These are phyloP conservation scores for Lentinula sp. DNA, from an alignment of 768 basidiomycete species.

Conservation along the genomic window DNA sequence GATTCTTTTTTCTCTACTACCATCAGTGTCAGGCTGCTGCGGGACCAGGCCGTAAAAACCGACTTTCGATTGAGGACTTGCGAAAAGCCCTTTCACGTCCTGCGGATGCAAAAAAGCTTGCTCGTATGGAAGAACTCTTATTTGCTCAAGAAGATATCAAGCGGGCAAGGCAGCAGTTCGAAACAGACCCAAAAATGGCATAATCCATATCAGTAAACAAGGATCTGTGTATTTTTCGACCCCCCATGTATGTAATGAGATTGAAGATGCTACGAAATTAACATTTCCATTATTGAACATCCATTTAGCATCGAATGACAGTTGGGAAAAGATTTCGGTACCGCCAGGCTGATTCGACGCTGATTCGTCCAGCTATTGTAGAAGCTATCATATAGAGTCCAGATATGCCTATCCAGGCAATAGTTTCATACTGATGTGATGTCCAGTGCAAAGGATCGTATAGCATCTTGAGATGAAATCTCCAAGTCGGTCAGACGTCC, in stretches of 20 bases:
- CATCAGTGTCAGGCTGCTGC: constrained; percentile 68
- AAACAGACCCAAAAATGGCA: constrained; percentile 16
- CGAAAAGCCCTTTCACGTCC: constrained; percentile 73
- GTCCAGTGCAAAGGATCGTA: not conserved
- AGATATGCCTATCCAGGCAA: not conserved
- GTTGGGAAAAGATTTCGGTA: not conserved
- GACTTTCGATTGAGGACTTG: constrained; percentile 84
- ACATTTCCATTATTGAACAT: not conserved
- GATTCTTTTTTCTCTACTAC: constrained; percentile 6
- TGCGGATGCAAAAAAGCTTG: constrained; percentile 89
- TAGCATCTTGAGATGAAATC: not conserved
- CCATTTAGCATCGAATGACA: not conserved
- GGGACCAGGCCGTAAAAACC: constrained; percentile 60
- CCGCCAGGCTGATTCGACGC: not conserved
- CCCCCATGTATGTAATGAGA: not conserved
- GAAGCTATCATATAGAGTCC: no score
- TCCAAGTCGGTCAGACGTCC: not conserved
- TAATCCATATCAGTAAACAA: not conserved
- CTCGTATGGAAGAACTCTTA: constrained; percentile 85
- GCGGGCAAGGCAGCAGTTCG: constrained; percentile 77
- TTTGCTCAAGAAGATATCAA: constrained; percentile 96
- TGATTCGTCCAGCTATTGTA: not conserved
- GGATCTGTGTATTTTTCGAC: not conserved
- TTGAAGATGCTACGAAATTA: not conserved
- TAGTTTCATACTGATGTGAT: not conserved